phyloP scores from a whole-genome alignment of 1,139 yeast genomes.

The Yamadazyma triangularis region DNA sequence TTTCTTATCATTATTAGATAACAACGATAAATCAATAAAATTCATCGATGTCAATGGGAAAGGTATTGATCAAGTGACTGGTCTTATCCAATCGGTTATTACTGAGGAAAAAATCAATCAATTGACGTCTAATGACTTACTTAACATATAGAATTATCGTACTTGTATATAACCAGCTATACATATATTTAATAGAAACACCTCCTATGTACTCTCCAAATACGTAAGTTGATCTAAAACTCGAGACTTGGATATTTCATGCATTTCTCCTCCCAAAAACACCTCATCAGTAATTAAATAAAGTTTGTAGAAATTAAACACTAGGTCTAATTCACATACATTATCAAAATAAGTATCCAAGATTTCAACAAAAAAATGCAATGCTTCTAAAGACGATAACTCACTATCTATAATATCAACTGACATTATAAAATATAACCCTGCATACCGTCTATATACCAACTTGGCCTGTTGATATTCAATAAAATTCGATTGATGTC shows the following conservation, averaged over 20 bases:
- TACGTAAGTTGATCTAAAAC: conserved; percentile 50
- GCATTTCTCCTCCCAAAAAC: conserved; percentile 74
- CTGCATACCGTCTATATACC: conserved; percentile 89
- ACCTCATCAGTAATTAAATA: conserved; percentile 71
- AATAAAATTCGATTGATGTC: conserved; percentile 74
- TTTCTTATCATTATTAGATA: conserved; percentile 47
- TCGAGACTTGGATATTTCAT: conserved; percentile 61
- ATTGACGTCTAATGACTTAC: conserved; percentile 1
- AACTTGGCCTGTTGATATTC: conserved; percentile 71
- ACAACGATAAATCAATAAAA: conserved; percentile 32
- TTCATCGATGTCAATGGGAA: conserved; percentile 58
- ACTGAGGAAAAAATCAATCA: conserved; percentile 10
- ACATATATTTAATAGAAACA: no score
- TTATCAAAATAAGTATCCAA: conserved; percentile 79
- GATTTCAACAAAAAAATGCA: conserved; percentile 86
- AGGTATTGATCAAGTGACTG: conserved; percentile 52
- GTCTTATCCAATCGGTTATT: conserved; percentile 24
- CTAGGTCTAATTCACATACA: conserved; percentile 93
- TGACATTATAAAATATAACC: conserved; percentile 78
- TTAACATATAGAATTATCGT: no score
- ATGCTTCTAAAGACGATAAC: conserved; percentile 73
- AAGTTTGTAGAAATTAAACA: conserved; percentile 73
- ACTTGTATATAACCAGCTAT: no score
- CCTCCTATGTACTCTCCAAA: conserved; percentile 27
- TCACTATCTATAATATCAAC: conserved; percentile 76